phyloP scores from a whole-genome alignment of 306 rosid species.

The Echinosophora koreensis region DNA sequence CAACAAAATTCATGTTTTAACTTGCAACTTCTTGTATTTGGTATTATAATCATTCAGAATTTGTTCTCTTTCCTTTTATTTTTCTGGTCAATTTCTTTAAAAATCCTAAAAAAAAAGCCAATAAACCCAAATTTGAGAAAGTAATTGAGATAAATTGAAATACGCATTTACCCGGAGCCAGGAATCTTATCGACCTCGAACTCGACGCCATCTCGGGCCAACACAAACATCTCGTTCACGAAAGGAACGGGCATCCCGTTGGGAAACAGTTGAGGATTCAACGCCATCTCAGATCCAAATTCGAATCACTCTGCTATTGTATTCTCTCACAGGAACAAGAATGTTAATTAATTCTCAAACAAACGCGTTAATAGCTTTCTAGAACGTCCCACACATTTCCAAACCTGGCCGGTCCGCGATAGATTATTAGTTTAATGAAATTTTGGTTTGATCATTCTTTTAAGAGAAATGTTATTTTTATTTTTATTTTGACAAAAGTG shows the following conservation, averaged over 20 bases:
- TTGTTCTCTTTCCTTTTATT: not conserved
- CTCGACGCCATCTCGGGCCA: constrained; percentile 97
- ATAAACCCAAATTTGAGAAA: not conserved
- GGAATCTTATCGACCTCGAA: constrained; percentile 93
- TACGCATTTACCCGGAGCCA: constrained; percentile 69
- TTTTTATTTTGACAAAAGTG: too few relatives aligned
- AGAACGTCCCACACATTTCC: too few relatives aligned
- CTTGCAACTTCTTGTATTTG: too few relatives aligned
- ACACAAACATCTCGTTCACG: constrained; percentile 84
- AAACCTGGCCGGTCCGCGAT: too few relatives aligned
- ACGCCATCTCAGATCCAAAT: constrained; percentile 64
- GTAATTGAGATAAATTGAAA: not conserved
- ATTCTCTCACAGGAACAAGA: too few relatives aligned
- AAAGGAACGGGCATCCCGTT: constrained; percentile 91
- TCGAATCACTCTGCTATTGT: too few relatives aligned
- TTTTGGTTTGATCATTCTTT: too few relatives aligned
- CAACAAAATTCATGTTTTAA: not conserved
- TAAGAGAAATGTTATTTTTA: too few relatives aligned
- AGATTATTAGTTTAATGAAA: too few relatives aligned
- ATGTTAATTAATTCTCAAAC: too few relatives aligned
- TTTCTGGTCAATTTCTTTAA: not conserved
- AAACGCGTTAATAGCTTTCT: too few relatives aligned
- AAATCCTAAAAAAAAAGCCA: not conserved
- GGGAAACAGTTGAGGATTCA: constrained; percentile 85
- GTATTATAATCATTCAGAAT: too few relatives aligned